phyloP scores from a whole-genome alignment of 257 asterid genomes.

The Verbascum thapsus region DNA sequence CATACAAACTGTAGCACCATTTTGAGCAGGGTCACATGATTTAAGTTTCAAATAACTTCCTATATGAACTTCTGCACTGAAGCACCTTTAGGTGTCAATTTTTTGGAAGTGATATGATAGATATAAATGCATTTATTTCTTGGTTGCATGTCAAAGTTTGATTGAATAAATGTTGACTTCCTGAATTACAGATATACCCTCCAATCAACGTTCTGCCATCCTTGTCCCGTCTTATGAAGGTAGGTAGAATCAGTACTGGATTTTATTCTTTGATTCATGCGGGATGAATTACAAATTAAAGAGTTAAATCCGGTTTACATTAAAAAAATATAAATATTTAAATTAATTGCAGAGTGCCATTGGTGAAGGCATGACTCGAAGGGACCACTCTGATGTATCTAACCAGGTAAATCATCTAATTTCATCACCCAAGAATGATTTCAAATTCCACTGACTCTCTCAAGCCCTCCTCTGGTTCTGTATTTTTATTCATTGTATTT shows the following conservation, averaged over 20 bases:
- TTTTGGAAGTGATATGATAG: too few relatives aligned
- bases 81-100: constrained; percentile 1
- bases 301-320: constrained; percentile 6
- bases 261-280: constrained; percentile 19
- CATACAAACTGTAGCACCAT: neutral
- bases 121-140: neutral
- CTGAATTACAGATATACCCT: constrained; percentile 61
- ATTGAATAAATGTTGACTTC: constrained; percentile 8
- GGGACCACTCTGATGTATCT: constrained; percentile 84
- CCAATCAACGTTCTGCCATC: constrained; percentile 85
- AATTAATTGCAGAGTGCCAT: constrained; percentile 68
- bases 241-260: constrained; percentile 32
- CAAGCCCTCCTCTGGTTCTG: neutral
- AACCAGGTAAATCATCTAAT: constrained; percentile 52
- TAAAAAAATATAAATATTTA: constrained; percentile 14
- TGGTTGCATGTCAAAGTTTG: constrained; percentile 3
- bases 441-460: neutral
- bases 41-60: constrained; percentile 10
- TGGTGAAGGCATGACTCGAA: constrained; percentile 89
- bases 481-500: neutral
- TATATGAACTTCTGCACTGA: constrained; percentile 7
- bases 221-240: constrained; percentile 82
- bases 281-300: neutral
- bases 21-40: neutral
- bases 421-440: neutral